A percentile compares a stretch with the other conserved stretches of the same genome.
phyloP scores from a whole-genome alignment of 352 stramenopile species.

The Pythium guiyangense region DNA sequence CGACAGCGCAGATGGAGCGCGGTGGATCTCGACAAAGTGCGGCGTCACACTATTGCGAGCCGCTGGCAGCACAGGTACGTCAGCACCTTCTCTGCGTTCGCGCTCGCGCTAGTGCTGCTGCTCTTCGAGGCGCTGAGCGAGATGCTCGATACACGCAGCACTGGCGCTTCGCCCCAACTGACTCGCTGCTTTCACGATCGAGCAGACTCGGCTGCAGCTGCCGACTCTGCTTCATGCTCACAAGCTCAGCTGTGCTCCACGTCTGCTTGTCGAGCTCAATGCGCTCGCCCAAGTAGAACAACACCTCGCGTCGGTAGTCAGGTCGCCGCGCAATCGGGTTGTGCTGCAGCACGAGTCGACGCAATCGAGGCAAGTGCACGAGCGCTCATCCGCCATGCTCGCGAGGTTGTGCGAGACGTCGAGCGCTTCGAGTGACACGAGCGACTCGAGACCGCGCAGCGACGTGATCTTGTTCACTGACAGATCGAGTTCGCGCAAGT shows the following conservation, averaged over 20 bases:
- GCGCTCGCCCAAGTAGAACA: conserved; percentile 70
- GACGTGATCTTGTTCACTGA: conserved; percentile 61
- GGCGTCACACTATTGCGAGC: conserved; percentile 12
- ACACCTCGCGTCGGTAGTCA: conserved; percentile 75
- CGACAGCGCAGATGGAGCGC: conserved; percentile 28
- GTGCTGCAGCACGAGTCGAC: conserved; percentile 50
- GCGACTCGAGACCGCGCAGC: conserved; percentile 40
- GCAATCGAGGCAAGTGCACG: conserved; percentile 30
- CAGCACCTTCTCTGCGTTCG: conserved; percentile 22
- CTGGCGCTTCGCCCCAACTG: conserved; percentile 7
- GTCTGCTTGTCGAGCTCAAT: conserved; percentile 58
- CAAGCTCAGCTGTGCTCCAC: conserved; percentile 59
- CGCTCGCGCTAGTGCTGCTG: neutral
- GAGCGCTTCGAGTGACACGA: conserved; percentile 42
- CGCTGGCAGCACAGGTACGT: conserved; percentile 31
- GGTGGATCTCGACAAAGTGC: conserved; percentile 43
- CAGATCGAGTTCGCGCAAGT: conserved; percentile 54
- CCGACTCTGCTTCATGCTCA: conserved; percentile 68
- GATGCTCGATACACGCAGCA: neutral
- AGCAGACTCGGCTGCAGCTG: conserved; percentile 29
- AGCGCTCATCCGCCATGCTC: conserved; percentile 52
- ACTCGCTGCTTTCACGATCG: too few relatives aligned
- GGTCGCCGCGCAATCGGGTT: conserved; percentile 68
- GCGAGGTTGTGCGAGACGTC: conserved; percentile 67
- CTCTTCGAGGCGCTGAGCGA: neutral